phyloP scores from a whole-genome alignment of 176 grass and related monocot genomes.

The Areca catechu region DNA sequence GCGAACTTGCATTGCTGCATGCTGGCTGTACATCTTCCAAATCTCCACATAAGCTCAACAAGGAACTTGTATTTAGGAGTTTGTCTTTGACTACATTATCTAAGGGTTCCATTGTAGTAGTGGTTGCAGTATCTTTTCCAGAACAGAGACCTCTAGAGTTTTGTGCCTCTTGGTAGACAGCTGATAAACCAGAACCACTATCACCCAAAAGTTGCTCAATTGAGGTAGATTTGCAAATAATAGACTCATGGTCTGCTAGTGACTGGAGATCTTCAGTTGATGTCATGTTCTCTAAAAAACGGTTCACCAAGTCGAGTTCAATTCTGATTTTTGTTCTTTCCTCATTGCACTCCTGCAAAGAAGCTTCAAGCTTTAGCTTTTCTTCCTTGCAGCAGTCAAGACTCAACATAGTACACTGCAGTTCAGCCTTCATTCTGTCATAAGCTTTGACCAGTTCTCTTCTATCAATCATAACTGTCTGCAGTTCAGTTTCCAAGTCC shows the following conservation, averaged over 20 bases:
- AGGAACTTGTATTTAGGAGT: slow-evolving; percentile 10
- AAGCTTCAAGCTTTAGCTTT: slow-evolving; percentile 65
- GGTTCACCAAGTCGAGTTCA: slow-evolving; percentile 86
- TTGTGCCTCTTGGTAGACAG: slow-evolving; percentile 10
- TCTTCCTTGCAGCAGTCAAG: slow-evolving; percentile 93
- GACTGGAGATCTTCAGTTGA: slow-evolving; percentile 27
- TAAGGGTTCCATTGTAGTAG: slow-evolving; percentile 11
- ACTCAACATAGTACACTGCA: slow-evolving; percentile 72
- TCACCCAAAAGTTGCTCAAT: slow-evolving; percentile 45
- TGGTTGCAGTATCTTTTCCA: slow-evolving; percentile 10
- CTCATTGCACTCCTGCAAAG: slow-evolving; percentile 72
- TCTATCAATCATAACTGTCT: slow-evolving; percentile 59
- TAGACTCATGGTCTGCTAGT: slow-evolving; percentile 31
- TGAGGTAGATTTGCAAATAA: slow-evolving; percentile 27
- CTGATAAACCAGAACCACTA: slow-evolving; percentile 19
- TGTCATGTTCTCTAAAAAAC: slow-evolving; percentile 72
- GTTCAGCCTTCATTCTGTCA: slow-evolving; percentile 69
- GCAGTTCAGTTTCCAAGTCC: slow-evolving; percentile 71
- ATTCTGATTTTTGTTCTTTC: slow-evolving; percentile 59
- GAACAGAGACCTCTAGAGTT: slow-evolving; percentile 7
- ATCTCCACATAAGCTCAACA: slow-evolving; percentile 12
- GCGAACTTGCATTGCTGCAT: slow-evolving; percentile 8
- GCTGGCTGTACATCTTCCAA: slow-evolving; percentile 14
- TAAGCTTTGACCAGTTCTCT: slow-evolving; percentile 77
- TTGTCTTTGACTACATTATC: slow-evolving; percentile 11